phyloP scores from a whole-genome alignment of 495 filamentous ascomycete genomes.

The Penicillium riverlandense region DNA sequence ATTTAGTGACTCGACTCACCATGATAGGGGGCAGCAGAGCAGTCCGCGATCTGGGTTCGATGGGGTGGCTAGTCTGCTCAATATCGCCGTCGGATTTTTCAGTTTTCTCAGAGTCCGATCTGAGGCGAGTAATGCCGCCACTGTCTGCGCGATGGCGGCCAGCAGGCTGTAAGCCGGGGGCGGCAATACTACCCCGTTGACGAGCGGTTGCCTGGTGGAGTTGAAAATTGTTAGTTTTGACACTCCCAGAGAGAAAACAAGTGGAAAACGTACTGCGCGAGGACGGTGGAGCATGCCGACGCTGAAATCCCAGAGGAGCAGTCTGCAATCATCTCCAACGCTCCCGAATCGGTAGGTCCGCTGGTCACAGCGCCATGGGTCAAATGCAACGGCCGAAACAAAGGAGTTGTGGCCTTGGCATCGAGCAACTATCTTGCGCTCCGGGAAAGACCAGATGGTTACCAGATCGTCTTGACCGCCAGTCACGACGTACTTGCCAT shows the following conservation, averaged over 20 bases:
- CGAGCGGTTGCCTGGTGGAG: constrained; percentile 37
- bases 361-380: constrained; percentile 94
- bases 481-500: constrained; percentile 91
- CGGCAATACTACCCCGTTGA: constrained; percentile 31
- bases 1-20: constrained; percentile 37
- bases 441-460: constrained; percentile 84
- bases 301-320: constrained; percentile 95
- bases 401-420: constrained; percentile 93
- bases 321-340: constrained; percentile 85
- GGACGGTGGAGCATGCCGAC: constrained; percentile 93
- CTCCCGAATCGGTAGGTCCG: constrained; percentile 91
- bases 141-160: constrained; percentile 69
- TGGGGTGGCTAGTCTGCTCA: constrained; percentile 59
- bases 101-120: constrained; percentile 61
- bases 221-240: constrained; percentile 22
- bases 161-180: constrained; percentile 52
- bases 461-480: constrained; percentile 95
- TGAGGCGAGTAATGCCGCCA: constrained; percentile 38
- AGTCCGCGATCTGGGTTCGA: constrained; percentile 71
- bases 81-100: constrained; percentile 40
- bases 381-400: constrained; percentile 90
- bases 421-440: constrained; percentile 77
- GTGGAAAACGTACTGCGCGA: constrained; percentile 52
- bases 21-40: constrained; percentile 91
- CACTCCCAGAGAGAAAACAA: background rate